phyloP scores from a whole-genome alignment of 2,329 filamentous ascomycete genomes.

The Aureobasidium sp. region DNA sequence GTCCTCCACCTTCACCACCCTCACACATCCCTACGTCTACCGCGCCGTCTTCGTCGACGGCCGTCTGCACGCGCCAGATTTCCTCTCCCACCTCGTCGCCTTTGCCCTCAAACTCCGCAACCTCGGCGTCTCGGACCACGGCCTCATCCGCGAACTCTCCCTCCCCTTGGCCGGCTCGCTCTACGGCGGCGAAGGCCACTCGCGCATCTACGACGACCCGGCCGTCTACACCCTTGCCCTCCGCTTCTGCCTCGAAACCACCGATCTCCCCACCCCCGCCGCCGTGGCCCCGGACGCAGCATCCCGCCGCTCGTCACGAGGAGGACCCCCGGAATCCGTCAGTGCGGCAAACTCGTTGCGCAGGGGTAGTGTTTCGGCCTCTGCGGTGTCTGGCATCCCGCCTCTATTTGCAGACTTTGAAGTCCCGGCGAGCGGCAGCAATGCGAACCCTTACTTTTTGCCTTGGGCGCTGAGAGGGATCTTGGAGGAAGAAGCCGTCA shows the following conservation, averaged over 20 bases:
- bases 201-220: constrained; percentile 81
- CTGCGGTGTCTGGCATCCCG: constrained; percentile 22
- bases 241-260: constrained; percentile 40
- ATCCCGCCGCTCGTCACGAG: constrained; percentile 13
- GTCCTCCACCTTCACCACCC: constrained; percentile 80
- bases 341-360: constrained; percentile 26
- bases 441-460: constrained; percentile 76
- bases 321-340: constrained; percentile 23
- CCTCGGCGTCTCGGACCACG: constrained; percentile 84
- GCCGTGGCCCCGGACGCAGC: background rate
- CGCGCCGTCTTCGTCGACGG: constrained; percentile 95
- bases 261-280: constrained; percentile 19
- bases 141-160: constrained; percentile 82
- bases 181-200: constrained; percentile 88
- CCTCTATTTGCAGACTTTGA: constrained; percentile 34
- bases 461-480: constrained; percentile 94
- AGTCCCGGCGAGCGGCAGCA: constrained; percentile 24
- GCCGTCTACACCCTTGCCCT: constrained; percentile 63
- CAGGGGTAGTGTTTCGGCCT: constrained; percentile 22
- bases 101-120: constrained; percentile 93
- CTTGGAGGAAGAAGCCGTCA: constrained; percentile 84
- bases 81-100: constrained; percentile 84
- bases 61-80: constrained; percentile 83
- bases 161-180: constrained; percentile 81
- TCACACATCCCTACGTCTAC: constrained; percentile 86